Conservation (phyloP, 176 grass and related monocot species). For the Chrysopogon serrulatus region DNA sequence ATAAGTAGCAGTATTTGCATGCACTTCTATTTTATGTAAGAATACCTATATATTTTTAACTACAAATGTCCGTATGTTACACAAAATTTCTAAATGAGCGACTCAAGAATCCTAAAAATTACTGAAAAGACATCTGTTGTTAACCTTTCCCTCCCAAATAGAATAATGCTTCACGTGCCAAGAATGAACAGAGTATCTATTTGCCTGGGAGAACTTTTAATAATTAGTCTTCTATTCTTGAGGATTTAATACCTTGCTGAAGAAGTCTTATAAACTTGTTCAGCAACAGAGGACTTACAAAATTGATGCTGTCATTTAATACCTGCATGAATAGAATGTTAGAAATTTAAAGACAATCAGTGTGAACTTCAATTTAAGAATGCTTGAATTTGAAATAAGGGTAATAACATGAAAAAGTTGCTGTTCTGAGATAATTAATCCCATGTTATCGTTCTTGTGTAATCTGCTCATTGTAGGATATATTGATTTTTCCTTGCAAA, state of each 20-base stretch:
- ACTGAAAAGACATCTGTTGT: background rate
- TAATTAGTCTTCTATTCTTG: background rate
- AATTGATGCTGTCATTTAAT: conserved; percentile 82
- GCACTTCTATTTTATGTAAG: background rate
- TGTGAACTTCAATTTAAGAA: background rate
- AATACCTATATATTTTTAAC: background rate
- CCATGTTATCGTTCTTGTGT: background rate
- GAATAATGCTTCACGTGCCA: background rate
- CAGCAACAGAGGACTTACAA: conserved; percentile 71
- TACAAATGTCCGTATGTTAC: background rate
- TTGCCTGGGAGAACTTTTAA: background rate
- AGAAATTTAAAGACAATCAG: conserved; percentile 8
- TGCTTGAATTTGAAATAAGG: background rate
- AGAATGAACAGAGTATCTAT: background rate
- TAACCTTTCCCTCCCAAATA: background rate
- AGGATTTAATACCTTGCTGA: conserved; percentile 61
- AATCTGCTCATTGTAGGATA: background rate
- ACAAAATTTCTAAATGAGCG: background rate
- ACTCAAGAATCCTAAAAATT: background rate
- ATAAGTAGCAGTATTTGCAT: background rate
- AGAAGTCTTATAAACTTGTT: conserved; percentile 82
- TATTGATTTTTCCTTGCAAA: background rate
- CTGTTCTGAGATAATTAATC: background rate
- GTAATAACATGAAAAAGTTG: background rate
- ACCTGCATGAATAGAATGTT: conserved; percentile 40